These are phyloP conservation scores for Steccherinum ochraceum DNA, from an alignment of 768 basidiomycete genomes.

Conservation along the genomic window DNA sequence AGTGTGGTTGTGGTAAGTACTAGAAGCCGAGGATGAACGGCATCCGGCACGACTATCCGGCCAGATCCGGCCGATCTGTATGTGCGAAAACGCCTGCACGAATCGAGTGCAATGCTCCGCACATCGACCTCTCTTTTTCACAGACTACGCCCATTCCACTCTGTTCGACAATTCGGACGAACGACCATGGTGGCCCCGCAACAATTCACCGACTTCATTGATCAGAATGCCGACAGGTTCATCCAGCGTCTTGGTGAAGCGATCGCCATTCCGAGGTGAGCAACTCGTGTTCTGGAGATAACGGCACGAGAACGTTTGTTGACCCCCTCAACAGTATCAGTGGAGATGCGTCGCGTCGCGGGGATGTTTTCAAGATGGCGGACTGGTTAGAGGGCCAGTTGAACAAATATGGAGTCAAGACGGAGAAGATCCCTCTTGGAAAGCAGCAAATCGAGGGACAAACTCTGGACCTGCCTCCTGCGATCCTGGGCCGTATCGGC, in stretches of 20 bases:
- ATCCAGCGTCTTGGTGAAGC: slow-evolving; percentile 73
- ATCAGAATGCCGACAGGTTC: slow-evolving; percentile 61
- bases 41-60: too few species aligned
- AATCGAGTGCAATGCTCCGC: too few species aligned
- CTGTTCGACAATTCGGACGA: too few species aligned
- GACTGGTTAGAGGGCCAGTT: slow-evolving; percentile 69
- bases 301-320: slow-evolving; percentile 1
- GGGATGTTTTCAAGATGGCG: slow-evolving; percentile 77
- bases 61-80: too few species aligned
- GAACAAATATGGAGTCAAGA: slow-evolving; percentile 63
- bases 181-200: slow-evolving; percentile 27
- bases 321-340: slow-evolving; percentile 38
- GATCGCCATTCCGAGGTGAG: slow-evolving; percentile 70
- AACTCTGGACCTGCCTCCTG: slow-evolving; percentile 65
- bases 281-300: slow-evolving; percentile 2
- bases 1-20: too few species aligned
- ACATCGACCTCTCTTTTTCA: too few species aligned
- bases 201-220: slow-evolving; percentile 41
- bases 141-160: too few species aligned
- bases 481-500: slow-evolving; percentile 71
- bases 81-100: too few species aligned
- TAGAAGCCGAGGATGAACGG: too few species aligned
- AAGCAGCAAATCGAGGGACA: slow-evolving; percentile 62
- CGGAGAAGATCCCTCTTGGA: slow-evolving; percentile 65
- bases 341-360: slow-evolving; percentile 59